Conservation (phyloP, 2,329 filamentous ascomycete species). For the Phialocephala sp. region DNA sequence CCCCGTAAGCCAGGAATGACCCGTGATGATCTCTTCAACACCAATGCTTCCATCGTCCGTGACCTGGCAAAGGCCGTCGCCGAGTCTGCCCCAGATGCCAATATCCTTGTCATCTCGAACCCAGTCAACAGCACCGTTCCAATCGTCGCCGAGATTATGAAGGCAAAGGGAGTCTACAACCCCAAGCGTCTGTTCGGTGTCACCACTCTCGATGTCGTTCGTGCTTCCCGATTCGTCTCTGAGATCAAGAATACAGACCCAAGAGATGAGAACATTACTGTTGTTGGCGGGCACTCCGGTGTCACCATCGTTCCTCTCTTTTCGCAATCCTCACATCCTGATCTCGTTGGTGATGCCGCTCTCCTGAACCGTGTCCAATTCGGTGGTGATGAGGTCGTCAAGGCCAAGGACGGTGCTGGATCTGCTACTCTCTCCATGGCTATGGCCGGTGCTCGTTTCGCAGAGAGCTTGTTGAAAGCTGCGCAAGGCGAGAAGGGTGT, state of each 20-base stretch:
- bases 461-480: conserved; percentile 92
- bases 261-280: conserved; percentile 90
- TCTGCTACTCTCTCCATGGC: conserved; percentile 99
- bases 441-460: conserved; percentile 84
- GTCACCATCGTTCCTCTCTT: conserved; percentile 98
- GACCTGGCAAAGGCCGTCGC: conserved; percentile 96
- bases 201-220: conserved; percentile 98
- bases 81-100: conserved; percentile 86
- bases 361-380: conserved; percentile 94
- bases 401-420: conserved; percentile 97
- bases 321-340: conserved; percentile 87
- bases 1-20: conserved; percentile 97
- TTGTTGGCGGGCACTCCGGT: conserved; percentile 96
- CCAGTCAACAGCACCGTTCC: conserved; percentile 99
- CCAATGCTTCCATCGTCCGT: conserved; percentile 98
- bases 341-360: conserved; percentile 77
- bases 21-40: conserved; percentile 99
- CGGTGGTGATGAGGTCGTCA: conserved; percentile 97
- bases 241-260: conserved; percentile 92
- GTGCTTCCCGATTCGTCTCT: conserved; percentile 96
- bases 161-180: conserved; percentile 95
- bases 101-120: conserved; percentile 98
- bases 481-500: conserved; percentile 93
- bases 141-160: conserved; percentile 97
- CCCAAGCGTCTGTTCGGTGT: conserved; percentile 99